phyloP scores from a whole-genome alignment of 2,329 filamentous ascomycete species.

The Coniochaeta sp. region DNA sequence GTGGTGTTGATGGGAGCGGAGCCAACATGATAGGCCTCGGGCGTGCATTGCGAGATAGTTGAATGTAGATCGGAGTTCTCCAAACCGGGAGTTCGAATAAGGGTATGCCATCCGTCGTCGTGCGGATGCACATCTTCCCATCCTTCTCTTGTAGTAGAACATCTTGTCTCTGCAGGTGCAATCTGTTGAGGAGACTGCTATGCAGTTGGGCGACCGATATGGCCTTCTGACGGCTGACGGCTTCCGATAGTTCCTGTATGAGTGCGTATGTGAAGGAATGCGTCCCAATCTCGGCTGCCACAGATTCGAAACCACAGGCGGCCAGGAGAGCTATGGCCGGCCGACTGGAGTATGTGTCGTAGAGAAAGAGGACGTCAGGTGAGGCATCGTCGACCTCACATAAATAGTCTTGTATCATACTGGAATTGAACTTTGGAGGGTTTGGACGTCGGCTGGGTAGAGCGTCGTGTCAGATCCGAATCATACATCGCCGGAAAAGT shows the following conservation, averaged over 20 bases:
- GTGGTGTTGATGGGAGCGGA: constrained; percentile 1
- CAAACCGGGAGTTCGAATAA: constrained; percentile 7
- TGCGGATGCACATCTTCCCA: constrained; percentile 7
- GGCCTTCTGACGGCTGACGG: constrained; percentile 8
- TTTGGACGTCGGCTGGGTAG: constrained; percentile 5
- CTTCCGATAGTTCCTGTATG: constrained; percentile 12
- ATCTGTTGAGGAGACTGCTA: constrained; percentile 8
- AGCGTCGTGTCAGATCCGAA: neutral
- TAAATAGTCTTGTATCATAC: constrained; percentile 10
- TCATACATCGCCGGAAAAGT: too few relatives aligned
- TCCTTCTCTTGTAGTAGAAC: neutral
- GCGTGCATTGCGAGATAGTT: constrained; percentile 2
- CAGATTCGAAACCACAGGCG: constrained; percentile 44
- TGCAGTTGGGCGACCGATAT: constrained; percentile 11
- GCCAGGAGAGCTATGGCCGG: constrained; percentile 40
- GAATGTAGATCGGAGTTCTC: constrained; percentile 7
- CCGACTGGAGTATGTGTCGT: constrained; percentile 40
- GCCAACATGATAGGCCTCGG: constrained; percentile 10
- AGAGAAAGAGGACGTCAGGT: constrained; percentile 25
- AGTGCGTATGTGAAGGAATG: constrained; percentile 10
- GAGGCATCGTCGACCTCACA: constrained; percentile 6
- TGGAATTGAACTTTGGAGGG: constrained; percentile 10
- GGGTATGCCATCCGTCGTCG: constrained; percentile 7
- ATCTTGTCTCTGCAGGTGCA: constrained; percentile 9
- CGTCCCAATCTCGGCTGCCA: constrained; percentile 29